Conservation (phyloP, 352 stramenopile species). For the Phytophthora brassicae region DNA sequence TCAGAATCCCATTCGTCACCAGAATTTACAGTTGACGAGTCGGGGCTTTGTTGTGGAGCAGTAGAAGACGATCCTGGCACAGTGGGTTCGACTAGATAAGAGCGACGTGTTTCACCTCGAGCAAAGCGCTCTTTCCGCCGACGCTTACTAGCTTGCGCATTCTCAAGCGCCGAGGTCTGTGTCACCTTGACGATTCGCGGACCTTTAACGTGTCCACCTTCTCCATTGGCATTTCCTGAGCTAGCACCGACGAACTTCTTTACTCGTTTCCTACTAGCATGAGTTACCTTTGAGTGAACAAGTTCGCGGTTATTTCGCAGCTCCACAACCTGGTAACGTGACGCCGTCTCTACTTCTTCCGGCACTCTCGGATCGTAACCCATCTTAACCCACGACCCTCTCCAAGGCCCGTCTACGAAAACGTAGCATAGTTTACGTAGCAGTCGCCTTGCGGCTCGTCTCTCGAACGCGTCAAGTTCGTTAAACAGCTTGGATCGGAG, state of each 20-base stretch:
- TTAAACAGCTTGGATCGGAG: constrained; percentile 71
- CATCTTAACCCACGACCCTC: constrained; percentile 82
- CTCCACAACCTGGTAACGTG: constrained; percentile 76
- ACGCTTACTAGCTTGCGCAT: constrained; percentile 61
- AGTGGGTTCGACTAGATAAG: constrained; percentile 55
- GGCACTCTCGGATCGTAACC: constrained; percentile 66
- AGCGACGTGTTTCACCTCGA: constrained; percentile 57
- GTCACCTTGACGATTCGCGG: constrained; percentile 76
- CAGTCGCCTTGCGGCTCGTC: constrained; percentile 58
- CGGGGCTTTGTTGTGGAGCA: constrained; percentile 16
- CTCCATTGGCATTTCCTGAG: constrained; percentile 29
- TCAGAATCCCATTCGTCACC: constrained; percentile 52
- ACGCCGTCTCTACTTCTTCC: constrained; percentile 37
- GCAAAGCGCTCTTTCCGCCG: constrained; percentile 70
- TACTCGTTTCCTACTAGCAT: constrained; percentile 61
- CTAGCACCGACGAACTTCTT: constrained; percentile 53
- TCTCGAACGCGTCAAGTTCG: constrained; percentile 59
- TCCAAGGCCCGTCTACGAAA: constrained; percentile 82
- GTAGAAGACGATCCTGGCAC: background rate
- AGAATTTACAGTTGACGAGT: constrained; percentile 22
- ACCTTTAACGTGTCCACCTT: constrained; percentile 55
- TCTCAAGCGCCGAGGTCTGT: constrained; percentile 66
- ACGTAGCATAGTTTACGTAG: constrained; percentile 81
- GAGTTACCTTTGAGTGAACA: constrained; percentile 78
- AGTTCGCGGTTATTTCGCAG: constrained; percentile 80